A percentile compares a stretch with the other conserved stretches of the same genome.
These are phyloP conservation scores for Chytriomyces sp. DNA, from an alignment of 192 early-diverging fungal genomes.

Conservation along the genomic window DNA sequence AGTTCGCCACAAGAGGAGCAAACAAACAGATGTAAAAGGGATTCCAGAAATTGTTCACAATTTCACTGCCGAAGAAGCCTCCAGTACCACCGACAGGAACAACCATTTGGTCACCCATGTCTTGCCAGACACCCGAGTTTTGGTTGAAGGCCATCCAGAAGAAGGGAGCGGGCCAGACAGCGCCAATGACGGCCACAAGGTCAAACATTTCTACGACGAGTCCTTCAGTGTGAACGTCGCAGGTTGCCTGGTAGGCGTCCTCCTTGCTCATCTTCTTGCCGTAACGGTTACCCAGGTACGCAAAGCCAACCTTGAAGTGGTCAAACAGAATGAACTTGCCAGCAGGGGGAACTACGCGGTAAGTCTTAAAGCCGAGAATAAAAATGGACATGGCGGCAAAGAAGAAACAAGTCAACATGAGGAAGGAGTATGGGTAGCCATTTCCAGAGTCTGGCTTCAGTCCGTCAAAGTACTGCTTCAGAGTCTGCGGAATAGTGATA, in stretches of 20 bases:
- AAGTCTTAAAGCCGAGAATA: constrained; percentile 52
- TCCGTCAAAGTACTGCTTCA: not conserved
- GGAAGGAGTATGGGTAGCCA: constrained; percentile 57
- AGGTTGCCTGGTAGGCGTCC: constrained; percentile 10
- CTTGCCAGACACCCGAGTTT: constrained; percentile 40
- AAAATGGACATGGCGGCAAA: constrained; percentile 47
- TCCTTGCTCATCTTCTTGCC: constrained; percentile 11
- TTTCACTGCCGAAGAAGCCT: constrained; percentile 34
- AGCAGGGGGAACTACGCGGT: constrained; percentile 65
- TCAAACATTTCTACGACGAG: constrained; percentile 39
- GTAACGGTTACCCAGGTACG: constrained; percentile 22
- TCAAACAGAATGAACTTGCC: constrained; percentile 57
- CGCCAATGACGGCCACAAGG: constrained; percentile 37
- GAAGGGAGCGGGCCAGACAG: constrained; percentile 38
- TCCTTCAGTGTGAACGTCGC: constrained; percentile 17
- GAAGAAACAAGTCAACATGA: constrained; percentile 49
- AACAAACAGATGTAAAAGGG: constrained; percentile 55
- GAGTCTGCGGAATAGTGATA: no score
- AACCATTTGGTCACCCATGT: constrained; percentile 37
- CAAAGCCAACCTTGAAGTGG: constrained; percentile 42
- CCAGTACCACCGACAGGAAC: constrained; percentile 1
- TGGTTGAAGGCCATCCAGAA: constrained; percentile 56
- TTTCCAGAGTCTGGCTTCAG: constrained; percentile 9
- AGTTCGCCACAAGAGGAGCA: constrained; percentile 55
- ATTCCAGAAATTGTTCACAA: constrained; percentile 42